These are phyloP conservation scores for Cercospora janseana DNA, from an alignment of 2,329 filamentous ascomycete genomes.

Conservation along the genomic window DNA sequence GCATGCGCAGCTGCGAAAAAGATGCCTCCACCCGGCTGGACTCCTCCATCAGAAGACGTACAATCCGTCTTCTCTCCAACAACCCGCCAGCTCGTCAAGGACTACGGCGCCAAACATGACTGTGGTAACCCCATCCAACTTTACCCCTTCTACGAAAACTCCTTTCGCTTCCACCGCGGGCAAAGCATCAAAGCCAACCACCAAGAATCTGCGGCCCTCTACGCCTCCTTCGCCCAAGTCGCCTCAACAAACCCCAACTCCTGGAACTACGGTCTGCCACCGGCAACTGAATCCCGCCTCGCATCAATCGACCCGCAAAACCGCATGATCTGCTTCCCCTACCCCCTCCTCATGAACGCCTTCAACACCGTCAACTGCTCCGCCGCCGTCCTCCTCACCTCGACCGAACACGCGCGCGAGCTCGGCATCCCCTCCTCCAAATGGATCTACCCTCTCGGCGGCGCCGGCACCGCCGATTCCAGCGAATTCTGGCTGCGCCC, in stretches of 20 bases:
- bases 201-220: constrained; percentile 58
- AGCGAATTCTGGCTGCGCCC: constrained; percentile 62
- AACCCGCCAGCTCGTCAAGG: constrained; percentile 47
- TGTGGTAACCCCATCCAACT: constrained; percentile 65
- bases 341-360: constrained; percentile 68
- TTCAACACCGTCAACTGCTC: constrained; percentile 68
- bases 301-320: constrained; percentile 56
- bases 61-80: constrained; percentile 54
- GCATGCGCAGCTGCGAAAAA: constrained; percentile 53
- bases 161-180: constrained; percentile 55
- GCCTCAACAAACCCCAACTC: constrained; percentile 54
- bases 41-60: constrained; percentile 47
- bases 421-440: constrained; percentile 55
- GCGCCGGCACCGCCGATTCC: constrained; percentile 60
- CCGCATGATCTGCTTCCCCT: constrained; percentile 67
- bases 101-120: constrained; percentile 55
- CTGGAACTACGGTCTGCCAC: constrained; percentile 56
- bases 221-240: constrained; percentile 59
- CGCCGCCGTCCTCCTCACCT: constrained; percentile 60
- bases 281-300: constrained; percentile 53
- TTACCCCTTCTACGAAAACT: constrained; percentile 67
- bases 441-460: constrained; percentile 65
- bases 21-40: constrained; percentile 62
- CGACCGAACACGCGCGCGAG: constrained; percentile 52
- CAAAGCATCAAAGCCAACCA: constrained; percentile 59